Evolutionary conservation across 192 early-diverging fungal genomes (phyloP).

Genomic region (Coemansia sp.): DNA sequence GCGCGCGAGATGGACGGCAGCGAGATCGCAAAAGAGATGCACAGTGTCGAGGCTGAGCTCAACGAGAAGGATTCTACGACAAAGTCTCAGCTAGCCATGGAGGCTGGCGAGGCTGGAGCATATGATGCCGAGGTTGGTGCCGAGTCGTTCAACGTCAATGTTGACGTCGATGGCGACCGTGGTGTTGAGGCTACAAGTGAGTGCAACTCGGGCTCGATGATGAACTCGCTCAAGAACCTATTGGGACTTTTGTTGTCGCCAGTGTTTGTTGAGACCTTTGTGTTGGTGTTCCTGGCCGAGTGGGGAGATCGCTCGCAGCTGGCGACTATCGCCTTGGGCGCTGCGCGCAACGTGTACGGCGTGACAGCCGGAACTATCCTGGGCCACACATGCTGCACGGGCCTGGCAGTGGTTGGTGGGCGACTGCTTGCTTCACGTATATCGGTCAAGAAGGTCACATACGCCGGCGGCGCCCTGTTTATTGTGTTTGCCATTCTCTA

Average conservation of each 20-base stretch:
- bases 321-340: constrained; percentile 93
- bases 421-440: constrained; percentile 82
- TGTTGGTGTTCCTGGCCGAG: constrained; percentile 95
- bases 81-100: constrained; percentile 58
- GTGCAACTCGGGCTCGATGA: constrained; percentile 14
- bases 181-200: constrained; percentile 21
- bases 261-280: constrained; percentile 93
- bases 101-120: constrained; percentile 55
- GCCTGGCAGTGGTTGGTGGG: constrained; percentile 92
- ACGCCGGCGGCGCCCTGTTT: constrained; percentile 84
- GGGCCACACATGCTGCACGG: constrained; percentile 93
- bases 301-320: constrained; percentile 98
- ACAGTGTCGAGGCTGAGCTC: constrained; percentile 87
- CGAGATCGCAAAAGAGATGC: constrained; percentile 88
- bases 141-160: constrained; percentile 36
- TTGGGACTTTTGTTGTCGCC: constrained; percentile 83
- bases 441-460: constrained; percentile 85
- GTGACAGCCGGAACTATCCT: constrained; percentile 85
- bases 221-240: constrained; percentile 67
- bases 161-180: constrained; percentile 13
- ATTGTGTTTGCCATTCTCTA: constrained; percentile 80
- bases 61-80: constrained; percentile 63
- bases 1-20: constrained; percentile 83
- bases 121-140: constrained; percentile 10
- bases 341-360: constrained; percentile 88